These are phyloP conservation scores for Camillea tinctor DNA, from an alignment of 2,329 filamentous ascomycete genomes.

Conservation along the genomic window DNA sequence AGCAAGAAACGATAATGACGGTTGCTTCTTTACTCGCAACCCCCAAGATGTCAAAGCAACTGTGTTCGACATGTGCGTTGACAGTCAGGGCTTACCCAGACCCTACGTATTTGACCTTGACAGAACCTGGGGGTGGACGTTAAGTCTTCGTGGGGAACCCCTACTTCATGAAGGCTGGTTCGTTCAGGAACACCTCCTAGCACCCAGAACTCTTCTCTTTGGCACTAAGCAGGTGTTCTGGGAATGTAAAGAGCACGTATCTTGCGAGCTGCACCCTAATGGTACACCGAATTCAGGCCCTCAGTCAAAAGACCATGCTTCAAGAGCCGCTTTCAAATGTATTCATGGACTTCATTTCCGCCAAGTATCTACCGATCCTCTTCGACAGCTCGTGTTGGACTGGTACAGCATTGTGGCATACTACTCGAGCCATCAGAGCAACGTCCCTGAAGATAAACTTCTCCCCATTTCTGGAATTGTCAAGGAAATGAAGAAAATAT, in stretches of 20 bases:
- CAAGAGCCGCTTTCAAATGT: not conserved
- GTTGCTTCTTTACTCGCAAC: not conserved
- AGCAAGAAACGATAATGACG: not conserved
- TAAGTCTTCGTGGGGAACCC: slow-evolving; percentile 1
- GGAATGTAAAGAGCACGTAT: slow-evolving; percentile 9
- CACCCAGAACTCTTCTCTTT: slow-evolving; percentile 14
- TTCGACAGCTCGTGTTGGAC: not conserved
- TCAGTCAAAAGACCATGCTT: no score
- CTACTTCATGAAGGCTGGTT: slow-evolving; percentile 16
- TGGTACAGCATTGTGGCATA: slow-evolving; percentile 1
- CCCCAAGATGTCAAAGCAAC: not conserved
- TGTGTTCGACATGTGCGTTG: not conserved
- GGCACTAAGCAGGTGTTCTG: slow-evolving; percentile 15
- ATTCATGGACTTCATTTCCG: not conserved
- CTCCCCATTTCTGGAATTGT: not conserved
- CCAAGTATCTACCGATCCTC: not conserved
- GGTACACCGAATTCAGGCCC: not conserved
- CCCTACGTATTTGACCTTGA: not conserved
- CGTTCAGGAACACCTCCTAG: slow-evolving; percentile 19
- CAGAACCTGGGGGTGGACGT: not conserved
- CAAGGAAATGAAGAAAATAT: not conserved
- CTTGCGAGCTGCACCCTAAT: slow-evolving; percentile 4
- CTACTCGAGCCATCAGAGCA: not conserved
- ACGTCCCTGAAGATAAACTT: not conserved
- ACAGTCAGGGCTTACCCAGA: not conserved